Evolutionary conservation across 192 early-diverging fungal species (phyloP).

Genomic region (Phlyctochytrium arcticum): DNA sequence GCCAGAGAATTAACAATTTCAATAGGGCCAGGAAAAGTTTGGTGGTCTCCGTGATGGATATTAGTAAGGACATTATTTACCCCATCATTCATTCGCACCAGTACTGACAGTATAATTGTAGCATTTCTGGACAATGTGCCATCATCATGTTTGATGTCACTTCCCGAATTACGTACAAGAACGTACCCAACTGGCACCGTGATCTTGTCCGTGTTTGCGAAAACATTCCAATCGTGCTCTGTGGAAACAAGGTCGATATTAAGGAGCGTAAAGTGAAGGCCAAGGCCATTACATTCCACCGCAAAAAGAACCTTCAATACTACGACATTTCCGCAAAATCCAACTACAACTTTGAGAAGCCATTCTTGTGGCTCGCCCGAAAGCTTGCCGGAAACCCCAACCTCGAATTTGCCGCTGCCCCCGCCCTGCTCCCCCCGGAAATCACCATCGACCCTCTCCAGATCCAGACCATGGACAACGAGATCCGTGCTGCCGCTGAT

Average conservation of each 20-base stretch:
- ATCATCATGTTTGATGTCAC: constrained; percentile 99
- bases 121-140: constrained; percentile 98
- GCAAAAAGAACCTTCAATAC: constrained; percentile 99
- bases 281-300: constrained; percentile 99
- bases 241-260: constrained; percentile 99
- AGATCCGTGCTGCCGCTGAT: constrained; percentile 72
- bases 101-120: not conserved
- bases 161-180: constrained; percentile 99
- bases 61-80: constrained; percentile 64
- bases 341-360: constrained; percentile 99
- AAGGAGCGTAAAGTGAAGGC: constrained; percentile 99
- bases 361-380: constrained; percentile 99
- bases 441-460: constrained; percentile 75
- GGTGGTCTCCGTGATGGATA: constrained; percentile 99
- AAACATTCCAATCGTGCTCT: constrained; percentile 99
- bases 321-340: constrained; percentile 99
- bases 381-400: constrained; percentile 88
- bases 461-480: constrained; percentile 74
- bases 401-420: constrained; percentile 96
- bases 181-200: constrained; percentile 99
- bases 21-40: constrained; percentile 96
- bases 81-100: not conserved
- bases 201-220: constrained; percentile 99
- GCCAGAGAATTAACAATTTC: not conserved
- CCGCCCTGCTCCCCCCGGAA: constrained; percentile 94